Base-by-base conservation (phyloP, 2,329 filamentous ascomycete genomes). In the Fusarium oxysporum region DNA sequence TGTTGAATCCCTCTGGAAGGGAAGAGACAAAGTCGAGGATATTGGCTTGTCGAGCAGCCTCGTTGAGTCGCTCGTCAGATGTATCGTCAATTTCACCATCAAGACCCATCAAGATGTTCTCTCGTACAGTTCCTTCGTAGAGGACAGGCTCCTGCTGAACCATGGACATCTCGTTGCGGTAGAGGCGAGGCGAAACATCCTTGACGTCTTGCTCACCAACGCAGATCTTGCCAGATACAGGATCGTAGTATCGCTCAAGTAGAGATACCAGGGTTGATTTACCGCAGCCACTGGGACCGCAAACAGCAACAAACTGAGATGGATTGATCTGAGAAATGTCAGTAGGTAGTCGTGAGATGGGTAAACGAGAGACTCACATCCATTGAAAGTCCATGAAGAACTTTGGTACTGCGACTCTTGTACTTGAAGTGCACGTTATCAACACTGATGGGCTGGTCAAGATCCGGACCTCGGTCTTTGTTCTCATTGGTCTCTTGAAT, bases 191-290 rank as follows among this genome's bases (percentile, higher is more conserved):
- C 70, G 77, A 35, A 28, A 77, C 45, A 1, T 65, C 59, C 17
- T 72, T 76, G 28, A 80, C 67, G 38, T 82, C 79, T 8, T 70
- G 41, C 16, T 68, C 72, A 11, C 82, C 78, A 25, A 77, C 68
- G 8, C 65, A 68, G 33, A 83, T 74, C 19, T 58, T 54, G 17
- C 83, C 82, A 2, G 73, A 70, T 3, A 75, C 78, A 1, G 81
- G 80, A 38, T 83, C 80, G 67, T 85, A 84, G 69, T 85, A 86
- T 19, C 85, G 81, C 69, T 87, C 82, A 0, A 87, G 76, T 9
- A 87, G 79, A 10, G 85, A 84, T 48, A 92, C 84, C 44, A 88
- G 86, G 6, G 89, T 91, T 4, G 86, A 89, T 73, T 91, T 91
- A 1, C 88, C 88, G 69, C 87, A 89, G 12, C 88, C 88, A 0